A percentile compares a stretch with the other conserved stretches of the same genome.
Evolutionary conservation across 2,329 filamentous ascomycete species (phyloP).

Genomic region (Talaromyces sp.): DNA sequence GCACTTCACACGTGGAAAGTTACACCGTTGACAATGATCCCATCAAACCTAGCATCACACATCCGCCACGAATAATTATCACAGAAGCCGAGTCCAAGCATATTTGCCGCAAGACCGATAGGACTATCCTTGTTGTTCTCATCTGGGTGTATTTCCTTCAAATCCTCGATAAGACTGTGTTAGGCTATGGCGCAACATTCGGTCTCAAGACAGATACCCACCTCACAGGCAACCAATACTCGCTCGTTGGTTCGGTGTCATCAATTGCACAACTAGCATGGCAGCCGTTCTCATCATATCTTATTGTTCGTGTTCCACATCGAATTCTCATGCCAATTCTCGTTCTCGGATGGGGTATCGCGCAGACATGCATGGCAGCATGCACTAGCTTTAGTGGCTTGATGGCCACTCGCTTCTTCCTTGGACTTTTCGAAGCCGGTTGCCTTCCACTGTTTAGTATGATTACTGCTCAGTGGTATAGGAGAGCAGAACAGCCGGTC

Average conservation of each 20-base stretch:
- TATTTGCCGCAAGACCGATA: conserved; percentile 61
- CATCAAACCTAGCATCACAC: conserved; percentile 6
- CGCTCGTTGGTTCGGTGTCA: conserved; percentile 56
- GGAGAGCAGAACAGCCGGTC: conserved; percentile 55
- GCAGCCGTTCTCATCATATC: conserved; percentile 58
- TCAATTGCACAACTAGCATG: conserved; percentile 60
- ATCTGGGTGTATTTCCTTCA: conserved; percentile 48
- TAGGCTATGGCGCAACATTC: conserved; percentile 57
- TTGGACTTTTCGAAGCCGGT: conserved; percentile 53
- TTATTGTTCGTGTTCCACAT: conserved; percentile 61
- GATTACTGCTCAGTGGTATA: conserved; percentile 47
- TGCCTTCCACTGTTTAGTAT: conserved; percentile 46
- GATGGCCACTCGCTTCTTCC: conserved; percentile 50
- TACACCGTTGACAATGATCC: not conserved
- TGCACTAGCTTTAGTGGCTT: conserved; percentile 47
- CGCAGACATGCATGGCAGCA: conserved; percentile 48
- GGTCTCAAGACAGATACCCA: conserved; percentile 51
- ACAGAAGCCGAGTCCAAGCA: conserved; percentile 47
- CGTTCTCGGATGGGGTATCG: conserved; percentile 49
- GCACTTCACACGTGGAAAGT: not conserved
- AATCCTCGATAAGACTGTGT: conserved; percentile 58
- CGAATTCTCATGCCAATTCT: conserved; percentile 55
- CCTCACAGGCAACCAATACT: conserved; percentile 56
- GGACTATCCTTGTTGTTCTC: conserved; percentile 51
- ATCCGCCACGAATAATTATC: conserved; percentile 18